Conservation (phyloP, 805 yeast species). For the Starmerella scarabaei region DNA sequence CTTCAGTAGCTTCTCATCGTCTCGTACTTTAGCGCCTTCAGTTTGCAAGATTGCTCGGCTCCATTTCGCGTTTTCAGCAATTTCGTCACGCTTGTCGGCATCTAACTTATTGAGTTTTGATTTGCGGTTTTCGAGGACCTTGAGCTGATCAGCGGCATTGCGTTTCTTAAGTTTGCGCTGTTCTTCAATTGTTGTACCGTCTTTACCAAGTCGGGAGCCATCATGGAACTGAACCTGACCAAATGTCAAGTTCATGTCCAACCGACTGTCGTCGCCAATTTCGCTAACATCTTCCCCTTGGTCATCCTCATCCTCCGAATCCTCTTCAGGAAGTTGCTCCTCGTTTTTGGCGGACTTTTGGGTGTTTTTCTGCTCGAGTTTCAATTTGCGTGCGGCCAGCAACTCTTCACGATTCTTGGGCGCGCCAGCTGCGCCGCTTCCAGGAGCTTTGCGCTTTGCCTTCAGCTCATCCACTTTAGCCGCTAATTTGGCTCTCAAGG, state of each 20-base stretch:
- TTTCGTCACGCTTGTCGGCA: conserved; percentile 44
- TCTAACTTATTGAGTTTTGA: conserved; percentile 46
- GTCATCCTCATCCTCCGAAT: conserved; percentile 22
- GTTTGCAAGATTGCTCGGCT: conserved; percentile 68
- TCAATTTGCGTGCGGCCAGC: conserved; percentile 29
- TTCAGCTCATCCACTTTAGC: conserved; percentile 55
- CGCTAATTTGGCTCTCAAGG: conserved; percentile 66
- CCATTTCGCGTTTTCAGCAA: conserved; percentile 73
- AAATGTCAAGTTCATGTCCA: conserved; percentile 34
- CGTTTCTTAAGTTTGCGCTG: conserved; percentile 40
- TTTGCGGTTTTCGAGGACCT: conserved; percentile 61
- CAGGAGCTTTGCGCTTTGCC: conserved; percentile 85
- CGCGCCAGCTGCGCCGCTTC: conserved; percentile 66
- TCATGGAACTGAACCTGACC: conserved; percentile 74
- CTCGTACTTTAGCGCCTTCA: conserved; percentile 76
- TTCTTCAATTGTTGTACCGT: conserved; percentile 41
- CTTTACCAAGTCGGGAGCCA: conserved; percentile 68
- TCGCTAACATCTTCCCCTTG: conserved; percentile 26
- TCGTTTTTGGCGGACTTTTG: conserved; percentile 17
- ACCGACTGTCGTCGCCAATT: conserved; percentile 22
- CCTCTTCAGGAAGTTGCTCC: conserved; percentile 29
- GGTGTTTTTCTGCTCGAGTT: conserved; percentile 30
- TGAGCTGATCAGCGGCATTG: conserved; percentile 85
- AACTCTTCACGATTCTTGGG: conserved; percentile 50
- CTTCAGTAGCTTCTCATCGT: conserved; percentile 76